Conservation (phyloP, 1,284 basidiomycete genomes). For the Salmacisia buchloeana region DNA sequence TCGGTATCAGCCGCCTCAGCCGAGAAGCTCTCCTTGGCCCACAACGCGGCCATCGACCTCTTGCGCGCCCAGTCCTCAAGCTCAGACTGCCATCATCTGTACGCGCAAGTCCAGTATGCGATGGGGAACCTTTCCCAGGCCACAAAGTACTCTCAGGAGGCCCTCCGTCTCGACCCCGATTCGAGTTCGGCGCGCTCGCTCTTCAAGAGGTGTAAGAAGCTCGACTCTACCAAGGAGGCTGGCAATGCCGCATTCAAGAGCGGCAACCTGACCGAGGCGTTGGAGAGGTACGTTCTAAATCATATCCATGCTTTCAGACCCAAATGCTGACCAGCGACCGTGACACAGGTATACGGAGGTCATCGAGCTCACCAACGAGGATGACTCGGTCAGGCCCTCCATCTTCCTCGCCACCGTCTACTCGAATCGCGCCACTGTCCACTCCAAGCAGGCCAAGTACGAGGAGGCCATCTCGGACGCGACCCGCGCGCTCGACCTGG, state of each 20-base stretch:
- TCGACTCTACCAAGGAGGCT: slow-evolving; percentile 76
- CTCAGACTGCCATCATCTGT: slow-evolving; percentile 72
- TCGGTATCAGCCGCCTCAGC: background rate
- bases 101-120: slow-evolving; percentile 73
- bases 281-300: slow-evolving; percentile 53
- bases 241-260: slow-evolving; percentile 73
- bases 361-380: slow-evolving; percentile 29
- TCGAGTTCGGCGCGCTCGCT: slow-evolving; percentile 65
- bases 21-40: slow-evolving; percentile 36
- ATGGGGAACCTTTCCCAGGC: slow-evolving; percentile 66
- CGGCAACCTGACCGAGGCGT: slow-evolving; percentile 61
- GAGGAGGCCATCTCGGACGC: slow-evolving; percentile 68
- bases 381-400: slow-evolving; percentile 6
- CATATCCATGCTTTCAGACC: background rate
- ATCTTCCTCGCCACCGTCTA: slow-evolving; percentile 62
- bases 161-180: slow-evolving; percentile 73
- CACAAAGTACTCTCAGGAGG: slow-evolving; percentile 66
- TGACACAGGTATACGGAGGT: slow-evolving; percentile 30
- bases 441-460: slow-evolving; percentile 64
- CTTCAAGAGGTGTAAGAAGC: slow-evolving; percentile 68
- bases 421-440: slow-evolving; percentile 75
- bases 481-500: slow-evolving; percentile 63
- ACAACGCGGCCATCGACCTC: slow-evolving; percentile 60
- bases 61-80: slow-evolving; percentile 67
- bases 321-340: background rate